A percentile compares a stretch with the other conserved stretches of the same genome.
These are phyloP conservation scores for Fusarium anguioides DNA, from an alignment of 2,329 filamentous ascomycete species.

Conservation along the genomic window DNA sequence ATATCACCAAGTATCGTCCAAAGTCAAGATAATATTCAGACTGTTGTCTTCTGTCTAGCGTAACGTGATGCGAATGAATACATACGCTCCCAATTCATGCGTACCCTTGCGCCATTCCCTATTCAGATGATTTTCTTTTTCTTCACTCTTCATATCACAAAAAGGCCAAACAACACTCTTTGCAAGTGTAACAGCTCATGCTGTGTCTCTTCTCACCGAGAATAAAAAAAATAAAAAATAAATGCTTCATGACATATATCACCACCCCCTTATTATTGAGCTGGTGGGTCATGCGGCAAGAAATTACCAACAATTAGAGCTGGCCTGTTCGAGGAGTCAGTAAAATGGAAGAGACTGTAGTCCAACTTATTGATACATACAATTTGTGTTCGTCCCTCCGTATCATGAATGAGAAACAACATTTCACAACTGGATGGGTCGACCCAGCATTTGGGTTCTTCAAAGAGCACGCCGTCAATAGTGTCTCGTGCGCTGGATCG, in stretches of 20 bases:
- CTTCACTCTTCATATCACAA: not conserved
- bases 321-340: constrained; percentile 69
- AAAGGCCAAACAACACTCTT: constrained; percentile 2
- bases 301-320: constrained; percentile 98
- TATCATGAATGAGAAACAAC: constrained; percentile 98
- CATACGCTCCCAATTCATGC: constrained; percentile 32
- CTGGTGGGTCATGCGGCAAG: constrained; percentile 78
- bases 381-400: constrained; percentile 95
- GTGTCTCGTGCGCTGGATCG: constrained; percentile 91
- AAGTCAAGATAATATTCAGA: not conserved
- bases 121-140: constrained; percentile 23
- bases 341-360: not conserved
- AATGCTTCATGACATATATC: not conserved
- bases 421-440: constrained; percentile 80
- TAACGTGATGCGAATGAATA: constrained; percentile 27
- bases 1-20: too few relatives aligned
- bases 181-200: constrained; percentile 1
- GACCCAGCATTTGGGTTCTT: constrained; percentile 81
- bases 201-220: not conserved
- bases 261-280: constrained; percentile 29
- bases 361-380: constrained; percentile 65
- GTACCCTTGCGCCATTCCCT: constrained; percentile 31
- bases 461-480: constrained; percentile 91
- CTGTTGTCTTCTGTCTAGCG: constrained; percentile 31
- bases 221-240: too few relatives aligned